phyloP scores from a whole-genome alignment of 805 yeast genomes.

The Candida sonorensis region DNA sequence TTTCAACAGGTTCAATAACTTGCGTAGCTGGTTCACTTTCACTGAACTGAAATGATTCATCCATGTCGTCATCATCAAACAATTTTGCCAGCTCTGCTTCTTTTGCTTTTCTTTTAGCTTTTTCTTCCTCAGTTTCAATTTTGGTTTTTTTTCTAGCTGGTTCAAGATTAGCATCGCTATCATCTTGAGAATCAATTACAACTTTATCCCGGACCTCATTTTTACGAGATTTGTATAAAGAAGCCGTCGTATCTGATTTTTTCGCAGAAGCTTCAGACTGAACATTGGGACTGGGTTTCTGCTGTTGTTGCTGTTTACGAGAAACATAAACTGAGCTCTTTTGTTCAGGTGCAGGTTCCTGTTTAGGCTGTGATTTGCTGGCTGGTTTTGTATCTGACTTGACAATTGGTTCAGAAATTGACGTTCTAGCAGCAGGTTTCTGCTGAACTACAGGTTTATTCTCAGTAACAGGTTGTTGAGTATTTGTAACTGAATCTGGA shows the following conservation, averaged over 20 bases:
- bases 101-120: constrained; percentile 5
- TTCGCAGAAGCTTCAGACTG: neutral
- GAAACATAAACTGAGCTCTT: constrained; percentile 8
- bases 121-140: constrained; percentile 6
- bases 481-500: constrained; percentile 2
- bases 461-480: neutral
- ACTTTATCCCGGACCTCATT: constrained; percentile 10
- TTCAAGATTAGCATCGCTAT: constrained; percentile 3
- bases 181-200: constrained; percentile 7
- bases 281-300: neutral
- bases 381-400: constrained; percentile 1
- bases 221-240: constrained; percentile 13
- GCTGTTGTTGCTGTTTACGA: constrained; percentile 4
- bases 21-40: constrained; percentile 1
- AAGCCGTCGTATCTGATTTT: constrained; percentile 1
- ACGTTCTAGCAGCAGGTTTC: constrained; percentile 14
- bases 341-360: no score
- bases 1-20: constrained; percentile 1
- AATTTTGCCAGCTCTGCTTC: constrained; percentile 15
- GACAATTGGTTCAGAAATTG: constrained; percentile 12
- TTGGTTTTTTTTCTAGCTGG: constrained; percentile 15
- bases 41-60: constrained; percentile 4
- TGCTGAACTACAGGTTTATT: constrained; percentile 1
- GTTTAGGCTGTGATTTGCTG: constrained; percentile 3
- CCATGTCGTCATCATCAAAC: constrained; percentile 21